phyloP scores from a whole-genome alignment of 192 early-diverging fungal species.

The Entomortierella chlamydospora region DNA sequence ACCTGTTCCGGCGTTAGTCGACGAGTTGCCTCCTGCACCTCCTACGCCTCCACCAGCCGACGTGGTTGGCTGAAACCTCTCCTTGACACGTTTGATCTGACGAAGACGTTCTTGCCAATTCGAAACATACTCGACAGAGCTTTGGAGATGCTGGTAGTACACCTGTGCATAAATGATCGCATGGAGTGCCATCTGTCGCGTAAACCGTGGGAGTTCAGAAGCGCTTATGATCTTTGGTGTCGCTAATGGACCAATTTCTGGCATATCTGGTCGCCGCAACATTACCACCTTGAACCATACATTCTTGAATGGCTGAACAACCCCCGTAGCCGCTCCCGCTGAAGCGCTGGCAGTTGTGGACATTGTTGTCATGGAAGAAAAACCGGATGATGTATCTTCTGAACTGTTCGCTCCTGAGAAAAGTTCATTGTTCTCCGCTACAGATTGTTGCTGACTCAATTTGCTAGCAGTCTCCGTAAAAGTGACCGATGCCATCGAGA shows the following conservation, averaged over 20 bases:
- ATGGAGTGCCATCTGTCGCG: conserved; percentile 86
- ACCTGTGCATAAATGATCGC: conserved; percentile 93
- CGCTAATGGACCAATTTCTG: conserved; percentile 81
- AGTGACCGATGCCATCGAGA: conserved; percentile 49
- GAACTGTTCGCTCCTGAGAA: background rate
- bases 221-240: conserved; percentile 89
- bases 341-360: background rate
- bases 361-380: background rate
- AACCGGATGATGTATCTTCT: background rate
- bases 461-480: conserved; percentile 26
- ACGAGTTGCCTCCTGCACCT: background rate
- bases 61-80: conserved; percentile 45
- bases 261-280: conserved; percentile 81
- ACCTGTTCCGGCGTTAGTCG: background rate
- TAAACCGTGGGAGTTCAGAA: conserved; percentile 80
- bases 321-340: background rate
- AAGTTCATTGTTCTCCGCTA: conserved; percentile 8
- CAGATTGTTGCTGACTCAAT: conserved; percentile 30
- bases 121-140: conserved; percentile 81
- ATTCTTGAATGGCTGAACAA: conserved; percentile 52
- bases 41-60: background rate
- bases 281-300: conserved; percentile 70
- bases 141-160: conserved; percentile 74
- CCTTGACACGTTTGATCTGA: conserved; percentile 88
- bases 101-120: conserved; percentile 91